Evolutionary conservation across 2,329 filamentous ascomycete genomes (phyloP).

Genomic region (Phaeosphaeria sp.): DNA sequence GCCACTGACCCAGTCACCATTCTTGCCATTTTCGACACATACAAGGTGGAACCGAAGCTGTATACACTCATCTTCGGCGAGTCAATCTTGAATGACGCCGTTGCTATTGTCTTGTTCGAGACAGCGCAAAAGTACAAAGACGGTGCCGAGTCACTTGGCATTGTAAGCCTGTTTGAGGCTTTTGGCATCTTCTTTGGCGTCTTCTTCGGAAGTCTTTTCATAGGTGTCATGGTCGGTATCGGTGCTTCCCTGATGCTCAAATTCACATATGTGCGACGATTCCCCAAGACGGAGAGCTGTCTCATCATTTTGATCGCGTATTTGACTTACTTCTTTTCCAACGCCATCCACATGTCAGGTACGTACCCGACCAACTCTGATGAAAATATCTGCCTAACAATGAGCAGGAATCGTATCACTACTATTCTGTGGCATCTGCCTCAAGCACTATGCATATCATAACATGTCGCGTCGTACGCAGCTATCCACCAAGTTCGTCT

Average conservation of each 20-base stretch:
- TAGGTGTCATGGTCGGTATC: slow-evolving; percentile 87
- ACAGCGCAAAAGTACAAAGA: slow-evolving; percentile 92
- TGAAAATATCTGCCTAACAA: slow-evolving; percentile 12
- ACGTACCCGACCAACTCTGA: slow-evolving; percentile 47
- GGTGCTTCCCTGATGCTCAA: slow-evolving; percentile 87
- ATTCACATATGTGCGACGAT: slow-evolving; percentile 89
- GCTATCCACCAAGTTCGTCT: slow-evolving; percentile 96
- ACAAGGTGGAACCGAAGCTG: slow-evolving; percentile 98
- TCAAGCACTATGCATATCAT: slow-evolving; percentile 99
- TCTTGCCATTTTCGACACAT: slow-evolving; percentile 97
- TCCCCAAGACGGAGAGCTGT: slow-evolving; percentile 96
- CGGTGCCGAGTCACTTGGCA: slow-evolving; percentile 70
- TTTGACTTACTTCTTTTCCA: slow-evolving; percentile 96
- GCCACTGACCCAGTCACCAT: slow-evolving; percentile 98
- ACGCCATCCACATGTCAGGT: slow-evolving; percentile 96
- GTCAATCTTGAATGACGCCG: slow-evolving; percentile 96
- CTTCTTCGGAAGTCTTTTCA: slow-evolving; percentile 92
- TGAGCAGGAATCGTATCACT: slow-evolving; percentile 88
- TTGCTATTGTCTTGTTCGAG: slow-evolving; percentile 98
- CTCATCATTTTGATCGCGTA: slow-evolving; percentile 93
- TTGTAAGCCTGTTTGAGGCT: slow-evolving; percentile 86
- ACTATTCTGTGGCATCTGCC: slow-evolving; percentile 95
- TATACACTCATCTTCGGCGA: slow-evolving; percentile 99
- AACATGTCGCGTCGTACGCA: slow-evolving; percentile 99
- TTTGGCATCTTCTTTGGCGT: slow-evolving; percentile 93